Evolutionary conservation across 2,329 filamentous ascomycete genomes (phyloP).

Genomic region (Elsinoe perseae): DNA sequence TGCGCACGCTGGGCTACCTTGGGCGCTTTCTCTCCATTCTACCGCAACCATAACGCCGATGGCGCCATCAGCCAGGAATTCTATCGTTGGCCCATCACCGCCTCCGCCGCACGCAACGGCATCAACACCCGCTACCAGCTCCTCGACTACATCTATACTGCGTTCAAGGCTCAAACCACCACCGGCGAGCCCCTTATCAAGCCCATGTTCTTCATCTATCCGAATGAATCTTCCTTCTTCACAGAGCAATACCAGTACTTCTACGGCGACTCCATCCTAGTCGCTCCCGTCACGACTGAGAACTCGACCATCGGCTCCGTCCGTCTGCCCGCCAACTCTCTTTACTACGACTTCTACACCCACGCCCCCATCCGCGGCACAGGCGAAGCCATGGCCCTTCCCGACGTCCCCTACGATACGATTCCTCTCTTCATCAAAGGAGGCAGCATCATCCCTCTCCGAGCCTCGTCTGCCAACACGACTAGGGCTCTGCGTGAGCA

Average conservation of each 20-base stretch:
- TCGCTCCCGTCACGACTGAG: conserved; percentile 49
- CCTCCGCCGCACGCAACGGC: conserved; percentile 57
- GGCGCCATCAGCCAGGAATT: conserved; percentile 57
- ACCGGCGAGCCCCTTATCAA: conserved; percentile 59
- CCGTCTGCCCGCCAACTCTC: conserved; percentile 48
- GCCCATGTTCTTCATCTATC: conserved; percentile 67
- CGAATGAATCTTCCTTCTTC: conserved; percentile 46
- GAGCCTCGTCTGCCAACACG: conserved; percentile 50
- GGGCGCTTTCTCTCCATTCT: conserved; percentile 68
- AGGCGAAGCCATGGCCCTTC: conserved; percentile 38
- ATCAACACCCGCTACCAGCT: conserved; percentile 67
- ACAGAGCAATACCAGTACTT: conserved; percentile 51
- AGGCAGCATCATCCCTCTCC: conserved; percentile 57
- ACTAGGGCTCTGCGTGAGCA: conserved; percentile 56
- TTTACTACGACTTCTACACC: conserved; percentile 56
- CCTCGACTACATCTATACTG: conserved; percentile 74
- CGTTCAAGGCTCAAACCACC: conserved; percentile 52
- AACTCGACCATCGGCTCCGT: conserved; percentile 46
- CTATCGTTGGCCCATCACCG: conserved; percentile 59
- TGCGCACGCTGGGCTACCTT: conserved; percentile 70
- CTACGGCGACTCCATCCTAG: conserved; percentile 49
- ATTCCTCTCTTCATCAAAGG: conserved; percentile 64
- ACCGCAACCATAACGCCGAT: conserved; percentile 61
- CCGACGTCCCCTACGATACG: conserved; percentile 40
- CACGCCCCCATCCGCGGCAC: conserved; percentile 39